Evolutionary conservation across 176 grass and related monocot species (phyloP).

Genomic region (Alopecurus myosuroides): DNA sequence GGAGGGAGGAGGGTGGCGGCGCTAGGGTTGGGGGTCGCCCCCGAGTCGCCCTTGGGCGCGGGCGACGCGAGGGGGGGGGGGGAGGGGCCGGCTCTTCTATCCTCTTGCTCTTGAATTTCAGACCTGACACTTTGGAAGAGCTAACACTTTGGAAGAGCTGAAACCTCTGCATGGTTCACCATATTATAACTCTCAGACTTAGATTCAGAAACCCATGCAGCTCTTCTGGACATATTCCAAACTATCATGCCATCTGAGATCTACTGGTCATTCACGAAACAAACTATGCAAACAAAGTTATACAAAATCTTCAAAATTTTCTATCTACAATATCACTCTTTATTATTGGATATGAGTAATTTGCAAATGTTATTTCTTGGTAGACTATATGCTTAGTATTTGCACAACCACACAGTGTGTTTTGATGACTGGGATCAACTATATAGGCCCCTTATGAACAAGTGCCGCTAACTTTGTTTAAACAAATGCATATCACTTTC

Average conservation of each 20-base stretch:
- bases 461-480: background rate
- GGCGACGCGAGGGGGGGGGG: no score
- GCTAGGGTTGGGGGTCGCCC: no score
- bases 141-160: background rate
- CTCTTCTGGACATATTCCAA: background rate
- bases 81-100: no score
- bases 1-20: no score
- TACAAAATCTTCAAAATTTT: background rate
- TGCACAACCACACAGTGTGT: background rate
- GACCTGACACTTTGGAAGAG: no score
- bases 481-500: background rate
- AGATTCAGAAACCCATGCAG: background rate
- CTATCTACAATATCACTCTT: background rate
- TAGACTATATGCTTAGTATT: background rate
- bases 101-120: no score
- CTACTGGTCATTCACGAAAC: background rate
- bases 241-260: background rate
- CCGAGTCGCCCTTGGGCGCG: no score
- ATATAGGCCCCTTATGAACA: background rate
- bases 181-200: background rate
- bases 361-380: background rate
- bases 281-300: background rate
- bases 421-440: background rate
- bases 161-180: background rate
- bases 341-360: background rate